Base-by-base conservation (phyloP, 2,329 filamentous ascomycete species). In the Penicillium hordei region DNA sequence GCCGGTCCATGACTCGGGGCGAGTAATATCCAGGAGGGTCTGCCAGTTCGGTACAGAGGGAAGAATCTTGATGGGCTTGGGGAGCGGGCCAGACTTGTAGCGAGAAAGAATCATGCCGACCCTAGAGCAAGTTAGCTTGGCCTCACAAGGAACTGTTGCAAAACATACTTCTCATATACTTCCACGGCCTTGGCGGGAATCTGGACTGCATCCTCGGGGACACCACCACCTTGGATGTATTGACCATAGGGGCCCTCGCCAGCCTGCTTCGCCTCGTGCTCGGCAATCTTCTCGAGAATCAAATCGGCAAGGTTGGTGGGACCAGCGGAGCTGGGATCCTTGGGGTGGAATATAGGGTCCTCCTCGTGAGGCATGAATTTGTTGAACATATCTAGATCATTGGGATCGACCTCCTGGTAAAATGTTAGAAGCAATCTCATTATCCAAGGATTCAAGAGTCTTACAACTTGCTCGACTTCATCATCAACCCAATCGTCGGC, bases 31-130 rank as follows among this genome's bases (percentile, higher is more conserved):
- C 66, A 96, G 85, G 38, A 96, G 89, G 21, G 91, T 89, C 71
- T 94, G 90, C 92, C 93, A 97, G 68, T 94, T 86, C 8, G 92
- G 92, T 15, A 97, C 86, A 0, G 92, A 93, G 2, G 94, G 94
- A 9, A 99, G 83, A 63, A 97, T 92, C 77, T 97, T 97, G 83
- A 99, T 96, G 0, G 93, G 93, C 76, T 99, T 99, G 21, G 94
- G 94, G 33, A 99, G 83, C 65, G 93, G 93, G n/a, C 94, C 94
- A 15, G 90, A 93, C 77, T 96, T 96, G 81, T 96, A 97, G 63
- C 93, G 86, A 27, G 91, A 92, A 58, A 99, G 83, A 60, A 97
- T 89, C 65, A 93, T 82, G 60, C 93, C 93, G 66, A 96, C 88
- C 78, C 88, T 91, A 49, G 44, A 62, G 25, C 42, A 38, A 29